These are phyloP conservation scores for Polyporus arcularius DNA, from an alignment of 768 basidiomycete genomes.

Conservation along the genomic window DNA sequence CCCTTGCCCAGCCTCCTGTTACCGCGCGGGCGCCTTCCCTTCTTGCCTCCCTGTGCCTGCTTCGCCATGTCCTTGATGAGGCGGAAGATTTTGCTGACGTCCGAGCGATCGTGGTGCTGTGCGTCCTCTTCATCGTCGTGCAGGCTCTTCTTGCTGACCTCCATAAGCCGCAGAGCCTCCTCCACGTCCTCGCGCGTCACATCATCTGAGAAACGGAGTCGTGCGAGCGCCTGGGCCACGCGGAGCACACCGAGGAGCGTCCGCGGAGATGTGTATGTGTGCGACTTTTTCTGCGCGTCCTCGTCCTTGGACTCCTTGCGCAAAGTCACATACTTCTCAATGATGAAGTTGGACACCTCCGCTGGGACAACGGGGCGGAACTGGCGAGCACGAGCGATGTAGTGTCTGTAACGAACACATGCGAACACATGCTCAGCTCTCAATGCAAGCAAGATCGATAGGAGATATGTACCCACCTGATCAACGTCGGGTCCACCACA, in stretches of 20 bases:
- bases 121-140: slow-evolving; percentile 76
- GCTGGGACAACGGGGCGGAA: slow-evolving; percentile 89
- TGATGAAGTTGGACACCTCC: slow-evolving; percentile 88
- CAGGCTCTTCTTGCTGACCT: slow-evolving; percentile 91
- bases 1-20: slow-evolving; percentile 65
- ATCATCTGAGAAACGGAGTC: slow-evolving; percentile 78
- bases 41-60: slow-evolving; percentile 32
- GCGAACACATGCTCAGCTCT: not conserved
- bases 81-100: slow-evolving; percentile 82
- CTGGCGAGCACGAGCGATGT: slow-evolving; percentile 89
- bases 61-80: slow-evolving; percentile 85
- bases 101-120: slow-evolving; percentile 66
- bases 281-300: slow-evolving; percentile 82
- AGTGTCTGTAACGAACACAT: slow-evolving; percentile 60
- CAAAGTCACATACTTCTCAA: slow-evolving; percentile 93
- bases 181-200: slow-evolving; percentile 91
- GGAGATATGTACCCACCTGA: slow-evolving; percentile 60
- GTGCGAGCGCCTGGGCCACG: slow-evolving; percentile 91
- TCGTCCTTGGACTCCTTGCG: slow-evolving; percentile 93
- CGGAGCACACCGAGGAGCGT: slow-evolving; percentile 94
- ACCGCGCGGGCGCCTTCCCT: slow-evolving; percentile 40
- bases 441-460: not conserved
- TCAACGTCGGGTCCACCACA: slow-evolving; percentile 80
- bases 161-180: slow-evolving; percentile 96
- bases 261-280: slow-evolving; percentile 94